Evolutionary conservation across 495 filamentous ascomycete genomes (phyloP).

Genomic region (Copromyces sp.): DNA sequence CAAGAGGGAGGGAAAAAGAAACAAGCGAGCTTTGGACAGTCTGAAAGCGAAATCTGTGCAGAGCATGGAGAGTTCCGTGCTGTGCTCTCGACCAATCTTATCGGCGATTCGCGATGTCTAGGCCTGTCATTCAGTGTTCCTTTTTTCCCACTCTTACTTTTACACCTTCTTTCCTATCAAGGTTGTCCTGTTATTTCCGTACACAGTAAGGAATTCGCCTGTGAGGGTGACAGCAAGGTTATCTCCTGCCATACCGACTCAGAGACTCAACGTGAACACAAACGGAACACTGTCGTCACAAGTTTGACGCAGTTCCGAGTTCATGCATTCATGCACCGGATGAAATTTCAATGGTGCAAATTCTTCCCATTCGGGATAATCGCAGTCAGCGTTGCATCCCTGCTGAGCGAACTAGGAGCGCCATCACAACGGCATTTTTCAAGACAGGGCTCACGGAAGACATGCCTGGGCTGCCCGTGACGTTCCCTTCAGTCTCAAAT

Average conservation of each 20-base stretch:
- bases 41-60: background rate
- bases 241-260: background rate
- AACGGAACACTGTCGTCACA: background rate
- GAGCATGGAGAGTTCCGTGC: background rate
- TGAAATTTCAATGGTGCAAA: background rate
- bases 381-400: conserved; percentile 1
- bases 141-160: background rate
- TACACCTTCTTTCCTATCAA: background rate
- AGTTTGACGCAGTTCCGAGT: background rate
- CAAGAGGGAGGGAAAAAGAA: background rate
- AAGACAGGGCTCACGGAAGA: conserved; percentile 5
- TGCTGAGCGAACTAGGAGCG: background rate
- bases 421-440: conserved; percentile 2
- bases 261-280: background rate
- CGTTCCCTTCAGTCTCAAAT: background rate
- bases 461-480: background rate
- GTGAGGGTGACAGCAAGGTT: background rate
- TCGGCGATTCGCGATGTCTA: background rate
- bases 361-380: background rate
- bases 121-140: background rate
- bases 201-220: background rate
- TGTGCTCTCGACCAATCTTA: background rate
- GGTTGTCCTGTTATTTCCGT: background rate
- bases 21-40: background rate
- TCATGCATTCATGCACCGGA: background rate